These are phyloP conservation scores for Ascodesmis nigricans DNA, from an alignment of 495 filamentous ascomycete species.

Conservation along the genomic window DNA sequence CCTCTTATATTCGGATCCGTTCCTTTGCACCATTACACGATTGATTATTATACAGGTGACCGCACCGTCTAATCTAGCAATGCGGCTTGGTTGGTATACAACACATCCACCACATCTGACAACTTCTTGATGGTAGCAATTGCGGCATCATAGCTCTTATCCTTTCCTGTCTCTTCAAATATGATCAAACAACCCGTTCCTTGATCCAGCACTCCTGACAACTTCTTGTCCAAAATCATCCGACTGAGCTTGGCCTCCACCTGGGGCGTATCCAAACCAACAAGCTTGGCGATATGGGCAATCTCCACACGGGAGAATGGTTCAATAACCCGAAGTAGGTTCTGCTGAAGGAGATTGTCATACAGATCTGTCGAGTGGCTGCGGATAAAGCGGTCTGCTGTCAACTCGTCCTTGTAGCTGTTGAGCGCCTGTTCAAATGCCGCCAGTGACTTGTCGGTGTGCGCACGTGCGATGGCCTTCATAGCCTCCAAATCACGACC, in stretches of 20 bases:
- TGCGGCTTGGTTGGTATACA: constrained; percentile 94
- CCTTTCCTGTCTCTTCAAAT: constrained; percentile 79
- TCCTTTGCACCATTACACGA: no score
- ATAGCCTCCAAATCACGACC: constrained; percentile 89
- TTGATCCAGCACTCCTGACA: constrained; percentile 91
- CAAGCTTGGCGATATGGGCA: constrained; percentile 87
- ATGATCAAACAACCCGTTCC: constrained; percentile 94
- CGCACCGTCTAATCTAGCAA: constrained; percentile 49
- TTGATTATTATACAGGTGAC: neutral
- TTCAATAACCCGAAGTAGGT: constrained; percentile 97
- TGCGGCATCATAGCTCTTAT: constrained; percentile 84
- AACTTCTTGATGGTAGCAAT: constrained; percentile 91
- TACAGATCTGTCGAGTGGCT: constrained; percentile 86
- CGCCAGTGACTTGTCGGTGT: constrained; percentile 80
- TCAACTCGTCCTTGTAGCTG: constrained; percentile 73
- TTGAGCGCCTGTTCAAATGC: constrained; percentile 87
- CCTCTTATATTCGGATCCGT: no score
- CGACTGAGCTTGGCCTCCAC: constrained; percentile 94
- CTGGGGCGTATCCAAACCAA: constrained; percentile 84
- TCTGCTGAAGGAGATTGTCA: constrained; percentile 97
- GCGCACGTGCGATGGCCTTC: constrained; percentile 91
- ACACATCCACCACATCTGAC: constrained; percentile 87
- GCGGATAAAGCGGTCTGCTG: constrained; percentile 80
- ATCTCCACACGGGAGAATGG: constrained; percentile 94
- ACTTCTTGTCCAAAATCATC: constrained; percentile 98